A percentile compares a stretch with the other conserved stretches of the same genome.
Conservation (phyloP, 75 land plant species). For the Pinus taeda region DNA sequence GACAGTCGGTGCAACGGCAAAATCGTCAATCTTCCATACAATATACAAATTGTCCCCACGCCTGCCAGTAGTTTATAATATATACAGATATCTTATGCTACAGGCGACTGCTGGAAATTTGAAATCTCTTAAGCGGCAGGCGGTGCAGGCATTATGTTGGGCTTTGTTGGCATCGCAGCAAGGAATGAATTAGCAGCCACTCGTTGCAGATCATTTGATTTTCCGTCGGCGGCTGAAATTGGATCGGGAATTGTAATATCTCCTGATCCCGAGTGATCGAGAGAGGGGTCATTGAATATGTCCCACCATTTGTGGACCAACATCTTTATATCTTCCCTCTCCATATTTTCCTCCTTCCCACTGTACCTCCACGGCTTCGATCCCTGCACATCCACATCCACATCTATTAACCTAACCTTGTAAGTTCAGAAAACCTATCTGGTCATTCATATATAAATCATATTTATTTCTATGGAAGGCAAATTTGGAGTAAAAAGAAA, state of each 20-base stretch:
- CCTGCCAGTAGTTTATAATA: too few relatives aligned
- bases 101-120: too few relatives aligned
- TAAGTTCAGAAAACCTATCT: too few relatives aligned
- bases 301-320: slow-evolving; percentile 58
- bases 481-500: not conserved
- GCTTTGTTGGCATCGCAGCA: not conserved
- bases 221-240: not conserved
- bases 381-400: slow-evolving; percentile 19
- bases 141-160: not conserved
- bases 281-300: slow-evolving; percentile 32
- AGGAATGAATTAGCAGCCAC: not conserved
- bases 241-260: not conserved
- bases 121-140: not conserved
- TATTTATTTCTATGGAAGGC: not conserved
- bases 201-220: not conserved
- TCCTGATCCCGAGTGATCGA: slow-evolving; percentile 37
- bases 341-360: slow-evolving; percentile 55
- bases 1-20: too few relatives aligned
- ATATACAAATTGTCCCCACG: too few relatives aligned
- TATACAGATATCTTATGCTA: too few relatives aligned
- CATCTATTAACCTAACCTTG: too few relatives aligned
- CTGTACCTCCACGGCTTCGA: slow-evolving; percentile 66
- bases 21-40: too few relatives aligned
- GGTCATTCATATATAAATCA: too few relatives aligned
- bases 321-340: slow-evolving; percentile 51